Evolutionary conservation across 495 filamentous ascomycete genomes (phyloP), one percentile per base, ranked within the genome.

Genomic region (Hypomontagnella submonticulosa): DNA sequence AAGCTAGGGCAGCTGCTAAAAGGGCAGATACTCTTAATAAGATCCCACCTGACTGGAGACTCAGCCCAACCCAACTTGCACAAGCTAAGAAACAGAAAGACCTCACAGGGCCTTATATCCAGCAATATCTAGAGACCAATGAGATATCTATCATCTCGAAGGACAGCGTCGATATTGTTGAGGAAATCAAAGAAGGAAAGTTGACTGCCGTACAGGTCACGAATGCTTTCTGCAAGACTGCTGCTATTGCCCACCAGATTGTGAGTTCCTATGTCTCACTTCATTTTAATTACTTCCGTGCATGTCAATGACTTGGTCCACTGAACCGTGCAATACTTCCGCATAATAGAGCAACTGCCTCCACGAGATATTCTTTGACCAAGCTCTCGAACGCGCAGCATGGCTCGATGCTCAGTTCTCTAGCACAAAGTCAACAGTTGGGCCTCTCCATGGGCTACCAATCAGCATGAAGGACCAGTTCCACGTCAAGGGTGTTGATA

Each of bases 361-460:
- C 4, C 87, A 84, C 3, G 89, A 92, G 51, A 86, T 87, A 34
- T 83, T 89, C 52, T 90, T 90, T 63, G 79, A 83, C 20, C 70
- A 79, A 9, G 90, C 89, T 2, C 70, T 90, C 7, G 72, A 75
- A 18, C 79, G 83, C 11, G 89, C 88, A n/a, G 74, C 73, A 4
- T 73, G 79, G 30, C 81, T 91, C 11, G 90, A 92, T 66, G 75
- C 74, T 16, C 80, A 75, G 40, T 63, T 83, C 60, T 61, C 71
- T 5, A 71, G 73, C 33, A 83, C 81, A 18, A 80, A 82, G 7
- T 77, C 73, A 23, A 76, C 80, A 0, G 44, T 87, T 30, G 89
- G 89, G 1, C 85, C 87, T 0, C 76, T 92, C 0, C 88, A 91
- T 65, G 89, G 89, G 8, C 80, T 92, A 0, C 89, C 89, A 2